Evolutionary conservation across 495 filamentous ascomycete genomes (phyloP).

Genomic region (Collariella sp.): DNA sequence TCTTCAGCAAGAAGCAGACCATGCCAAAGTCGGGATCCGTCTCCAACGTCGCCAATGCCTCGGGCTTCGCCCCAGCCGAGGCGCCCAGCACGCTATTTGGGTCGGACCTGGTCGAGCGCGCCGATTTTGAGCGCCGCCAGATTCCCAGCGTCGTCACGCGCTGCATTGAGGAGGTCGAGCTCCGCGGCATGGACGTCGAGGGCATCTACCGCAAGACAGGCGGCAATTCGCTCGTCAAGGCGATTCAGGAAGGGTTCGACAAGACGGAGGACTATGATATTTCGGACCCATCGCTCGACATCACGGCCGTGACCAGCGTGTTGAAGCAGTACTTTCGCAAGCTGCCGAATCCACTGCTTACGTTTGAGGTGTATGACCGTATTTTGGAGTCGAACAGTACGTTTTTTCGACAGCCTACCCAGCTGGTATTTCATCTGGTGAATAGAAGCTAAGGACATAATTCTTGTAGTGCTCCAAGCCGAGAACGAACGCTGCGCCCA

Average conservation of each 20-base stretch:
- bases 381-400: constrained; percentile 69
- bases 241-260: constrained; percentile 85
- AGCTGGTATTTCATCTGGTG: background rate
- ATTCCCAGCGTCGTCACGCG: constrained; percentile 86
- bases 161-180: constrained; percentile 95
- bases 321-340: constrained; percentile 98
- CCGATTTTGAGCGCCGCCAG: constrained; percentile 79
- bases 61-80: constrained; percentile 40
- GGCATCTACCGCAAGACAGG: constrained; percentile 98
- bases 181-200: constrained; percentile 95
- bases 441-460: background rate
- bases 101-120: constrained; percentile 75
- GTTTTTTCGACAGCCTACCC: background rate
- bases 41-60: constrained; percentile 41
- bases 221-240: constrained; percentile 76
- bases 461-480: constrained; percentile 38
- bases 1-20: constrained; percentile 51
- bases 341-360: constrained; percentile 83
- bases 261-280: constrained; percentile 77
- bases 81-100: constrained; percentile 68
- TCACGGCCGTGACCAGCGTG: constrained; percentile 89
- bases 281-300: constrained; percentile 86
- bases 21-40: constrained; percentile 46
- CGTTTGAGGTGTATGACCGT: constrained; percentile 83
- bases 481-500: constrained; percentile 54